Percentiles rank a stretch among this genome's conserved stretches.
phyloP scores from a whole-genome alignment of 2,329 filamentous ascomycete species.

The Botrytis cinerea region DNA sequence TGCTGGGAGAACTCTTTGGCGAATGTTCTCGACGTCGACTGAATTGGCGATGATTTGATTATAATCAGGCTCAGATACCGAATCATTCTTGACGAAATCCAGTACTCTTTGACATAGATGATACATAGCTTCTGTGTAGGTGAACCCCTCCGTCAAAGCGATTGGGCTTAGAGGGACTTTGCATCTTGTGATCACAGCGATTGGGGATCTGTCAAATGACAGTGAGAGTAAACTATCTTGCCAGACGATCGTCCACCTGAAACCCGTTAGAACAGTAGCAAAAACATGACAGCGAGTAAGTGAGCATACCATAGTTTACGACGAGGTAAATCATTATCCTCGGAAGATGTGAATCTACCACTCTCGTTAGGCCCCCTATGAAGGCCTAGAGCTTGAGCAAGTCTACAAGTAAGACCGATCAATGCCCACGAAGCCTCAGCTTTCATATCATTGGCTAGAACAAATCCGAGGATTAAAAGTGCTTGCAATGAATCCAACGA shows the following conservation, averaged over 20 bases:
- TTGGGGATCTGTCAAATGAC: constrained; percentile 66
- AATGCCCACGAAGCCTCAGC: constrained; percentile 68
- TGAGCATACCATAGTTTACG: constrained; percentile 40
- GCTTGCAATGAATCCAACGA: constrained; percentile 68
- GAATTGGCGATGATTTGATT: constrained; percentile 60
- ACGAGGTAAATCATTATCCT: constrained; percentile 39
- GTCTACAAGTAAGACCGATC: constrained; percentile 62
- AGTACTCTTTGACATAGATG: constrained; percentile 63
- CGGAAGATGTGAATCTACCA: constrained; percentile 30
- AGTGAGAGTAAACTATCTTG: constrained; percentile 66
- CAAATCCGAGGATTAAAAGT: constrained; percentile 62
- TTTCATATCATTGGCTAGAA: constrained; percentile 69
- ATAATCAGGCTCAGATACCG: constrained; percentile 34
- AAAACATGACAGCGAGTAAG: background rate
- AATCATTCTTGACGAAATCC: constrained; percentile 40
- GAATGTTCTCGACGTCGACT: constrained; percentile 46
- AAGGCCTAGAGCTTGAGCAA: constrained; percentile 65
- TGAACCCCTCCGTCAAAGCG: constrained; percentile 53
- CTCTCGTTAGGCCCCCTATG: constrained; percentile 46
- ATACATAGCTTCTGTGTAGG: constrained; percentile 67
- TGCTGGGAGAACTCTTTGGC: constrained; percentile 52
- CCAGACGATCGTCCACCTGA: constrained; percentile 63
- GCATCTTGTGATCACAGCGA: constrained; percentile 51
- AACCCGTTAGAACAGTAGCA: constrained; percentile 22
- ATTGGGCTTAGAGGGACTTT: constrained; percentile 56